A percentile compares a stretch with the other conserved stretches of the same genome.
These are phyloP conservation scores for Rhynchosporium secalis DNA, from an alignment of 2,329 filamentous ascomycete species.

Conservation along the genomic window DNA sequence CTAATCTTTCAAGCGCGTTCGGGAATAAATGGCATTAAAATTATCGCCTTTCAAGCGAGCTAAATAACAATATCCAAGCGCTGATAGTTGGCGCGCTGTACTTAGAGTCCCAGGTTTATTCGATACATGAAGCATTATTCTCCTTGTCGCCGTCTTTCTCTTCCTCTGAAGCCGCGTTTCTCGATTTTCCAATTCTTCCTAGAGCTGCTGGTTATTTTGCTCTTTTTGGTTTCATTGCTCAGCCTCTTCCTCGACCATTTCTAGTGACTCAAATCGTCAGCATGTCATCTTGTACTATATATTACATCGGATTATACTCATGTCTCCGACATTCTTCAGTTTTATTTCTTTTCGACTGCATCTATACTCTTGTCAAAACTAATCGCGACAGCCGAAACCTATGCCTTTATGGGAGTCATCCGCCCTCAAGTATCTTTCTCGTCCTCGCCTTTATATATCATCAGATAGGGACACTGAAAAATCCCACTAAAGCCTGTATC, in stretches of 20 bases:
- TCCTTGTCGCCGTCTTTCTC: neutral
- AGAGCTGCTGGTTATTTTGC: neutral
- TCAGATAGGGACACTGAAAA: neutral
- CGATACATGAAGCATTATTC: neutral
- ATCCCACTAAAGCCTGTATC: neutral
- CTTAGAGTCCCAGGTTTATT: neutral
- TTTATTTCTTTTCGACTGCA: neutral
- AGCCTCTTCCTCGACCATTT: neutral
- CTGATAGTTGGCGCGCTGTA: no score
- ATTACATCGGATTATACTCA: neutral
- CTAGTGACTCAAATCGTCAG: neutral
- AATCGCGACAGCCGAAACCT: neutral
- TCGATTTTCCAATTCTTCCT: neutral
- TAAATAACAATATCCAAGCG: no score
- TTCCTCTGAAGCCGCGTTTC: neutral
- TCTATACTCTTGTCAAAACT: neutral
- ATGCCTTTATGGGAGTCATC: neutral
- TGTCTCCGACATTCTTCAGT: neutral
- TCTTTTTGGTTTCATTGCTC: neutral
- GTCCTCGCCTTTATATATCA: neutral
- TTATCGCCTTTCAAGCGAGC: no score
- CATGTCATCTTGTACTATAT: neutral
- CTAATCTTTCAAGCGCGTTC: no score
- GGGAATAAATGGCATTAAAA: no score
- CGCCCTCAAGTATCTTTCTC: neutral